Percentiles rank a stretch among this genome's conserved stretches.
Conservation (phyloP, 306 rosid genomes). For the Vigna mungo region DNA sequence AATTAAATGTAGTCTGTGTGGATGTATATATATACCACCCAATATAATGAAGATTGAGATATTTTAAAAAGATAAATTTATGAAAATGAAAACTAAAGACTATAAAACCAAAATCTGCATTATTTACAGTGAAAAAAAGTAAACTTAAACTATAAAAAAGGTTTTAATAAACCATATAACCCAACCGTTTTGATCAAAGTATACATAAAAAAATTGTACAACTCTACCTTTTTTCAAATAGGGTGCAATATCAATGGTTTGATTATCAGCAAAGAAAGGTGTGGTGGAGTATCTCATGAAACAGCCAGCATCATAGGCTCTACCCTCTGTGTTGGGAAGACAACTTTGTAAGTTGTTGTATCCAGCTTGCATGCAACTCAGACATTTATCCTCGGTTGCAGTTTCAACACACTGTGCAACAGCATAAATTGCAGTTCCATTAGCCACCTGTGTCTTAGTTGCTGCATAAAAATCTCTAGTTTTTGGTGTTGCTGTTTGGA, state of each 20-base stretch:
- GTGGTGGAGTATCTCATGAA: slow-evolving; percentile 51
- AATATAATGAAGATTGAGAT: too few relatives aligned
- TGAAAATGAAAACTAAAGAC: too few relatives aligned
- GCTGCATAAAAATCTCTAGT: slow-evolving; percentile 45
- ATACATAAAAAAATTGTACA: neutral
- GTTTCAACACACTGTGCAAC: slow-evolving; percentile 72
- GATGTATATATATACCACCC: too few relatives aligned
- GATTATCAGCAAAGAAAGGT: slow-evolving; percentile 3
- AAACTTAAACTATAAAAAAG: neutral
- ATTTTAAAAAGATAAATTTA: too few relatives aligned
- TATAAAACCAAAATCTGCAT: too few relatives aligned
- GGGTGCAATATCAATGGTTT: slow-evolving; percentile 36
- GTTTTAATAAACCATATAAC: neutral
- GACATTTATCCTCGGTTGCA: slow-evolving; percentile 42
- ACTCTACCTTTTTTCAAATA: slow-evolving; percentile 40
- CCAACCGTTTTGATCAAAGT: neutral
- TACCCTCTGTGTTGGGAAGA: slow-evolving; percentile 54
- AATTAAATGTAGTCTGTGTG: neutral
- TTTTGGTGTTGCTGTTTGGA: slow-evolving; percentile 46
- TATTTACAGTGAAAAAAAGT: too few relatives aligned
- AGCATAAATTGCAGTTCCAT: slow-evolving; percentile 50
- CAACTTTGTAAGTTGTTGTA: slow-evolving; percentile 51
- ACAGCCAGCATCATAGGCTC: slow-evolving; percentile 70
- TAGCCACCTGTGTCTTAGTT: slow-evolving; percentile 31
- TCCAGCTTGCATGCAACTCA: slow-evolving; percentile 55